Evolutionary conservation across 1,284 basidiomycete species (phyloP).

Genomic region (Puccinia polysora): DNA sequence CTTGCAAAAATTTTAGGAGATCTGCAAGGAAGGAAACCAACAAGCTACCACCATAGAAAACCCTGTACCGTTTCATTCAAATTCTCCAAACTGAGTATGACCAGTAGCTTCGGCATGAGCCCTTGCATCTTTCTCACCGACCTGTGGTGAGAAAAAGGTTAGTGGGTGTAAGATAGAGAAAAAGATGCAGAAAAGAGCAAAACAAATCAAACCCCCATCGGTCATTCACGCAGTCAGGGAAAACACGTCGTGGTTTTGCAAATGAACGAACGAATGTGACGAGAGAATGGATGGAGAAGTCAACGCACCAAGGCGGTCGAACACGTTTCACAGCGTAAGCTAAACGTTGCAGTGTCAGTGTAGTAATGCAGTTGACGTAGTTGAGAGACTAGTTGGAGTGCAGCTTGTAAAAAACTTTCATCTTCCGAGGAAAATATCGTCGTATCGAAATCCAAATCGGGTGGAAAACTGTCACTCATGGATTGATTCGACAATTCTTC

Average conservation of each 20-base stretch:
- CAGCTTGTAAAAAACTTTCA: conserved; percentile 60
- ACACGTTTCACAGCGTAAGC: conserved; percentile 68
- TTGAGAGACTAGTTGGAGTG: conserved; percentile 65
- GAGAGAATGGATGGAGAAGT: no score
- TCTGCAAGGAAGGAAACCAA: no score
- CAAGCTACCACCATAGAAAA: no score
- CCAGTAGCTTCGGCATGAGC: conserved; percentile 79
- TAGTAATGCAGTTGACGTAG: conserved; percentile 71
- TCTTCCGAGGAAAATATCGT: conserved; percentile 66
- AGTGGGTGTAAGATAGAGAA: background rate
- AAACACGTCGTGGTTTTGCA: background rate
- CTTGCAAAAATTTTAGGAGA: no score
- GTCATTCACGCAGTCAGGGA: conserved; percentile 25
- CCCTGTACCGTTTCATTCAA: conserved; percentile 53
- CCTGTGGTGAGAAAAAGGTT: background rate
- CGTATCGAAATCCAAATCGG: conserved; percentile 71
- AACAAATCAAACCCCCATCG: conserved; percentile 29
- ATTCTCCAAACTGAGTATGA: conserved; percentile 82
- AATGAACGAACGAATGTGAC: background rate
- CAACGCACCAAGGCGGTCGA: conserved; percentile 12
- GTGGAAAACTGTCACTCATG: conserved; percentile 51
- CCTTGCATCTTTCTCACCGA: conserved; percentile 85
- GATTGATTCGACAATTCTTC: conserved; percentile 55
- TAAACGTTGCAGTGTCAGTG: conserved; percentile 83
- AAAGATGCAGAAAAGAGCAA: background rate